phyloP scores from a whole-genome alignment of 768 basidiomycete genomes.

The Baorangia bicolor region DNA sequence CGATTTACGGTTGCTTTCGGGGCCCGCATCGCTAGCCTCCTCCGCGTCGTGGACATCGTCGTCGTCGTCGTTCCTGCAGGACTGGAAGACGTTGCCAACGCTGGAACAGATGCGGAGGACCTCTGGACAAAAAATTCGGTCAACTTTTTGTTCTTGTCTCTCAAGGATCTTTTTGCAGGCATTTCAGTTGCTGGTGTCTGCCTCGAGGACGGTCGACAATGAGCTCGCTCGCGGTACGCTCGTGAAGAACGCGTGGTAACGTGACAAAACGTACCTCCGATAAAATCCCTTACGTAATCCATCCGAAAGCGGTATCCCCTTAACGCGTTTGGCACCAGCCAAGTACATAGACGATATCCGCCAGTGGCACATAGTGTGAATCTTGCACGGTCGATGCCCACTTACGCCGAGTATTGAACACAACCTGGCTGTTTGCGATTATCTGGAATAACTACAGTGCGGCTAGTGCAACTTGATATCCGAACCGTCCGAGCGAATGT shows the following conservation, averaged over 20 bases:
- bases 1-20: too few relatives aligned
- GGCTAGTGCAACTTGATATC: background rate
- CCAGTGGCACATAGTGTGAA: too few relatives aligned
- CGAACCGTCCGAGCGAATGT: background rate
- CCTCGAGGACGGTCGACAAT: background rate
- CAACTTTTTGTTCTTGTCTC: slow-evolving; percentile 30
- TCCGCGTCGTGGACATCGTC: slow-evolving; percentile 10
- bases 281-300: too few relatives aligned
- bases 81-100: slow-evolving; percentile 2
- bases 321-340: slow-evolving; percentile 3
- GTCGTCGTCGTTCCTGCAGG: background rate
- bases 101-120: slow-evolving; percentile 20
- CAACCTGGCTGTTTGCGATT: background rate
- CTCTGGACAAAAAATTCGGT: slow-evolving; percentile 48
- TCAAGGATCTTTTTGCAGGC: slow-evolving; percentile 14
- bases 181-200: slow-evolving; percentile 12
- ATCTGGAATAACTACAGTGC: background rate
- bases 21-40: slow-evolving; percentile 5
- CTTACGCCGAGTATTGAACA: too few relatives aligned
- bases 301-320: too few relatives aligned
- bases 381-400: too few relatives aligned
- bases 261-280: slow-evolving; percentile 11
- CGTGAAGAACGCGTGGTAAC: slow-evolving; percentile 10
- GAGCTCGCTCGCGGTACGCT: slow-evolving; percentile 7
- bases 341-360: too few relatives aligned